Evolutionary conservation across 1,284 basidiomycete genomes (phyloP).

Genomic region (Peniophora sp.): DNA sequence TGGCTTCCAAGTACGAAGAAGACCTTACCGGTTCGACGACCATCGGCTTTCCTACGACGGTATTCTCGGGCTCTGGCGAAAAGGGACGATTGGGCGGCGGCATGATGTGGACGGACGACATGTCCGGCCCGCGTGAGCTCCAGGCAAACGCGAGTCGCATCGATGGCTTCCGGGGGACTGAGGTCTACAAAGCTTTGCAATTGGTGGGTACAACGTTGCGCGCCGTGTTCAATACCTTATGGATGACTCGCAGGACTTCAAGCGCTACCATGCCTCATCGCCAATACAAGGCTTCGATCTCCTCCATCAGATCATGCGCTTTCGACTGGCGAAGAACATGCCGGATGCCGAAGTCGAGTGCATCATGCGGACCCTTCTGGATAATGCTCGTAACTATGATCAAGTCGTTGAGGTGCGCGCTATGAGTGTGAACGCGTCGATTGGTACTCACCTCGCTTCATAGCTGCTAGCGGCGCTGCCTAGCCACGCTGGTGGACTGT

Average conservation of each 20-base stretch:
- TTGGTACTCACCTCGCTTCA: slow-evolving; percentile 1
- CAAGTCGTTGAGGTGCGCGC: slow-evolving; percentile 80
- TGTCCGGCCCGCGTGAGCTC: slow-evolving; percentile 50
- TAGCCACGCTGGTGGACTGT: slow-evolving; percentile 75
- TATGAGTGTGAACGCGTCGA: neutral
- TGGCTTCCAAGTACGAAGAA: slow-evolving; percentile 77
- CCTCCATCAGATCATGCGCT: slow-evolving; percentile 61
- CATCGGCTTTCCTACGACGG: slow-evolving; percentile 50
- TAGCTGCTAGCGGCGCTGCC: slow-evolving; percentile 78
- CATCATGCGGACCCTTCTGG: slow-evolving; percentile 70
- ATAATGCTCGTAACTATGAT: slow-evolving; percentile 69
- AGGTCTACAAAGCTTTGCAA: slow-evolving; percentile 39
- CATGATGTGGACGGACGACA: slow-evolving; percentile 61
- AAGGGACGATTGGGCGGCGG: slow-evolving; percentile 55
- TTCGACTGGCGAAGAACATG: slow-evolving; percentile 58
- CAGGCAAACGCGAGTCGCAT: slow-evolving; percentile 63
- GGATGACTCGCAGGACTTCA: slow-evolving; percentile 36
- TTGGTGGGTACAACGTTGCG: no score
- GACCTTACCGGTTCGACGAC: slow-evolving; percentile 55
- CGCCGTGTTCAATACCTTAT: neutral
- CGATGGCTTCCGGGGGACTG: slow-evolving; percentile 73
- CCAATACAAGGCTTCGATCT: slow-evolving; percentile 64
- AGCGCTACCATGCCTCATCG: slow-evolving; percentile 30
- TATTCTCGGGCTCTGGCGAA: slow-evolving; percentile 31
- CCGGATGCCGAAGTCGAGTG: slow-evolving; percentile 58